These are phyloP conservation scores for Phoenix dactylifera DNA, from an alignment of 176 grass and related monocot genomes.

Conservation along the genomic window DNA sequence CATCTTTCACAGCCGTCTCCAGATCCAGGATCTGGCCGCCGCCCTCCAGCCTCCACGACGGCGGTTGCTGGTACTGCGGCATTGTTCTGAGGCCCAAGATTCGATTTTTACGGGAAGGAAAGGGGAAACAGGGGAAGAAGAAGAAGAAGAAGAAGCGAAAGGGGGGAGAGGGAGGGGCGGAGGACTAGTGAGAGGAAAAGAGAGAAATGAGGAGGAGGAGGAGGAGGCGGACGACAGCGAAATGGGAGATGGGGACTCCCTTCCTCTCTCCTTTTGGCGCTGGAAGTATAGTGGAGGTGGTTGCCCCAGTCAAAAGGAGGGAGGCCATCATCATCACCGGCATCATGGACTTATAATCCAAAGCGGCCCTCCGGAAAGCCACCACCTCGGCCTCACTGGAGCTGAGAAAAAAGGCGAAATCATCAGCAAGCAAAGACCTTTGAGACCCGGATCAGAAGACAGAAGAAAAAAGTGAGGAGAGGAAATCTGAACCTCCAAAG, in stretches of 20 bases:
- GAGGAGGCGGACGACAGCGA: slow-evolving; percentile 16
- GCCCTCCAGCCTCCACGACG: slow-evolving; percentile 42
- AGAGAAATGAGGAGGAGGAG: not conserved
- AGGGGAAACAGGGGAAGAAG: not conserved
- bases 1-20: slow-evolving; percentile 88
- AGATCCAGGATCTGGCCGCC: slow-evolving; percentile 92
- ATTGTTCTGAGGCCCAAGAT: slow-evolving; percentile 30
- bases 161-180: slow-evolving; percentile 10
- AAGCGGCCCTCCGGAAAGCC: too few species aligned
- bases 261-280: slow-evolving; percentile 39
- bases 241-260: slow-evolving; percentile 37
- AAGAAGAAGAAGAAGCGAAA: not conserved
- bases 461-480: too few species aligned
- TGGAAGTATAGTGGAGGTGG: slow-evolving; percentile 5
- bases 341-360: slow-evolving; percentile 8
- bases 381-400: slow-evolving; percentile 13
- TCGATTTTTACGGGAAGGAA: slow-evolving; percentile 10
- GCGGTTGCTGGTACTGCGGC: slow-evolving; percentile 60
- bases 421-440: too few species aligned
- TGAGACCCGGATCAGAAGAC: too few species aligned
- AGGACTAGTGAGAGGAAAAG: not conserved
- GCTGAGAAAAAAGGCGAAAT: slow-evolving; percentile 17
- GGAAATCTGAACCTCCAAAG: too few species aligned
- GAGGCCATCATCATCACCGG: slow-evolving; percentile 9
- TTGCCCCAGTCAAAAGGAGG: slow-evolving; percentile 14